Percentiles rank a stretch among this genome's conserved stretches.
These are phyloP conservation scores for Phytophthora brassicae DNA, from an alignment of 352 stramenopile species.

Conservation along the genomic window DNA sequence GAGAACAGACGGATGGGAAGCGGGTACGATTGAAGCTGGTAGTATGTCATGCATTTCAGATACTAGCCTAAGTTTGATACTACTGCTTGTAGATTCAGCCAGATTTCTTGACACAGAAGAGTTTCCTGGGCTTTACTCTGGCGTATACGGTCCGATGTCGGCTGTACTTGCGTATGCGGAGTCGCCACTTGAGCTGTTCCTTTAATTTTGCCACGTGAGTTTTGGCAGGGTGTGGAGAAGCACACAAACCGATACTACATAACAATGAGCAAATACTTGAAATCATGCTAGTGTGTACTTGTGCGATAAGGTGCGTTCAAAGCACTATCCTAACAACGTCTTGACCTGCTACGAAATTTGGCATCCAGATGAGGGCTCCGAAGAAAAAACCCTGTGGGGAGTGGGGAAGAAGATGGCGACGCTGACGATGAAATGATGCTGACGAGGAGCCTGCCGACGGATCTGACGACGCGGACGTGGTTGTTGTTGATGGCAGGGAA, in stretches of 20 bases:
- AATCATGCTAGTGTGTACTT: constrained; percentile 1
- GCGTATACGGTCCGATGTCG: background rate
- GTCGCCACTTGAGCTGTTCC: no score
- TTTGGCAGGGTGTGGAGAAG: constrained; percentile 3
- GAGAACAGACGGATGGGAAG: background rate
- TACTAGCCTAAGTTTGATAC: background rate
- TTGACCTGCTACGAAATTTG: background rate
- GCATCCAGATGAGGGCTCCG: constrained; percentile 1
- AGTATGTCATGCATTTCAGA: background rate
- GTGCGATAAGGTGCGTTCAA: constrained; percentile 8
- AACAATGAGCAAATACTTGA: background rate
- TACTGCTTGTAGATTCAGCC: no score
- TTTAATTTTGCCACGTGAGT: constrained; percentile 13
- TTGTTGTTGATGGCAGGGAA: background rate
- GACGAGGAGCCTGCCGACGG: background rate
- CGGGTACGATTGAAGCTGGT: background rate
- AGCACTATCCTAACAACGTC: background rate
- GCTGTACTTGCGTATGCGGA: no score
- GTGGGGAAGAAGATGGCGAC: background rate
- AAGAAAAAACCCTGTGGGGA: background rate
- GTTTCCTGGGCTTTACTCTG: background rate
- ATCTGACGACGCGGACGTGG: background rate
- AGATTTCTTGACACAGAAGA: background rate
- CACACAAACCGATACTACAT: constrained; percentile 2
- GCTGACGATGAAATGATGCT: background rate